A percentile compares a stretch with the other conserved stretches of the same genome.
Evolutionary conservation across 1,139 yeast species (phyloP).

Genomic region (Candida neerlandica): DNA sequence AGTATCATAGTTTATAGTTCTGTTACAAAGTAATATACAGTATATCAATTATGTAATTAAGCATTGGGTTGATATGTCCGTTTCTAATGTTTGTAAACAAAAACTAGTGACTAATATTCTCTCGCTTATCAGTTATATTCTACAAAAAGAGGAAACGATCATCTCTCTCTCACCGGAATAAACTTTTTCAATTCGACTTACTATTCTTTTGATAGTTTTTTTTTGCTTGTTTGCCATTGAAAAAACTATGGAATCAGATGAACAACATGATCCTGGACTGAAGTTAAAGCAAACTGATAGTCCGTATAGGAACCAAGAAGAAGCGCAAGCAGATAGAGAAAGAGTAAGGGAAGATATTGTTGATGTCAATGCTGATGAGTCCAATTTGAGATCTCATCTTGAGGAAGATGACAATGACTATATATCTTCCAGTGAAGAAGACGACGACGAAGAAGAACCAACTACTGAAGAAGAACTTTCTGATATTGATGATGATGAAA

Average conservation of each 20-base stretch:
- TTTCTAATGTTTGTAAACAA: not conserved
- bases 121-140: not conserved
- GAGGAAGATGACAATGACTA: not conserved
- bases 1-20: not conserved
- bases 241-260: slow-evolving; percentile 12
- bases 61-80: not conserved
- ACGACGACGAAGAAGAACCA: slow-evolving; percentile 9
- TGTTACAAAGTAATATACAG: too few species aligned
- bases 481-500: slow-evolving; percentile 6
- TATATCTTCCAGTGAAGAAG: slow-evolving; percentile 7
- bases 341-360: not conserved
- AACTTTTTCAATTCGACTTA: not conserved
- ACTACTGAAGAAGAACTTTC: slow-evolving; percentile 10
- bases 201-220: too few species aligned
- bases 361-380: slow-evolving; percentile 9
- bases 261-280: slow-evolving; percentile 15
- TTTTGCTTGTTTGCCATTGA: not conserved
- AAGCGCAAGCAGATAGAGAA: not conserved
- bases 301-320: slow-evolving; percentile 1
- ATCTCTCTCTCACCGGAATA: not conserved
- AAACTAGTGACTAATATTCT: not conserved
- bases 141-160: not conserved
- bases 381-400: slow-evolving; percentile 12
- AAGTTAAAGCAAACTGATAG: not conserved
- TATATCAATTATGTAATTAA: too few species aligned